phyloP scores from a whole-genome alignment of 2,329 filamentous ascomycete genomes.

The Coniella vitis region DNA sequence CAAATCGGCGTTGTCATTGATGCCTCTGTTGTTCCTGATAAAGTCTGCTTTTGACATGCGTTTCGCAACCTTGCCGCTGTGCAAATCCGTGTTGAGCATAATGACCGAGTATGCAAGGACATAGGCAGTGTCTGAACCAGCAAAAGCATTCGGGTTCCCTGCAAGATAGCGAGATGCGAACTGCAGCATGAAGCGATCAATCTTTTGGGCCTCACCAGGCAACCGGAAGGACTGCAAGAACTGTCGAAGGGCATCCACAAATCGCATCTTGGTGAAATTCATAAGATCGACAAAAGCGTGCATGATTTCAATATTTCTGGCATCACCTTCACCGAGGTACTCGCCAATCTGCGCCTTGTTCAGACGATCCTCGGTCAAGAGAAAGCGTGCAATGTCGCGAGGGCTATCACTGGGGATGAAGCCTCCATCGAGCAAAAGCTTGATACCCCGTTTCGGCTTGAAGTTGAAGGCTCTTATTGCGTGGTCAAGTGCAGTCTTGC shows the following conservation, averaged over 20 bases:
- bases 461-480: conserved; percentile 93
- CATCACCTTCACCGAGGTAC: conserved; percentile 87
- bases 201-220: conserved; percentile 95
- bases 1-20: conserved; percentile 92
- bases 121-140: conserved; percentile 96
- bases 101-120: conserved; percentile 95
- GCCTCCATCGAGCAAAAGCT: conserved; percentile 71
- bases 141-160: conserved; percentile 94
- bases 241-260: conserved; percentile 83
- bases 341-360: conserved; percentile 93
- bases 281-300: conserved; percentile 94
- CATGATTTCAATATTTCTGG: conserved; percentile 94
- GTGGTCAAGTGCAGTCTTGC: conserved; percentile 86
- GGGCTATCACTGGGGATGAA: conserved; percentile 79
- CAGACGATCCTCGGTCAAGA: conserved; percentile 73
- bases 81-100: conserved; percentile 90
- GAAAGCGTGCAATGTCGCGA: conserved; percentile 76
- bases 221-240: conserved; percentile 94
- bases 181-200: conserved; percentile 98
- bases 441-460: conserved; percentile 92
- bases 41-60: conserved; percentile 97
- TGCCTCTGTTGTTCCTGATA: conserved; percentile 97
- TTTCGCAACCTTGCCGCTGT: conserved; percentile 75
- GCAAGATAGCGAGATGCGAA: conserved; percentile 94
- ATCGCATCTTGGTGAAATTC: conserved; percentile 86